phyloP scores from a whole-genome alignment of 768 basidiomycete genomes.

The Lentinula lateritia region DNA sequence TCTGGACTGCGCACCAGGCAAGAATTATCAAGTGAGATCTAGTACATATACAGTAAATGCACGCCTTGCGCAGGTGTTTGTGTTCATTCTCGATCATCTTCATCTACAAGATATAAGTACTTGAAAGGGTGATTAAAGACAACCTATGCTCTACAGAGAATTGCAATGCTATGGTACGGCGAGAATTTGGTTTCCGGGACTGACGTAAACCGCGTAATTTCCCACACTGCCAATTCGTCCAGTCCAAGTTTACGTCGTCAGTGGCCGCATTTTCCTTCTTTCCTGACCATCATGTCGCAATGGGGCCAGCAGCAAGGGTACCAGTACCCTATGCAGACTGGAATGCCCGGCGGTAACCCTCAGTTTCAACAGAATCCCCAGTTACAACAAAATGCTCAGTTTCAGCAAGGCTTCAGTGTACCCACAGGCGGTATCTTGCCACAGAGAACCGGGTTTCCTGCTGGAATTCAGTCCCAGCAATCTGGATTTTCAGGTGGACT shows the following conservation, averaged over 20 bases:
- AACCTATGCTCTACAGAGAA: not conserved
- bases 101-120: no score
- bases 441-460: conserved; percentile 59
- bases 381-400: conserved; percentile 14
- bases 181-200: not conserved
- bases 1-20: no score
- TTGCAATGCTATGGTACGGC: not conserved
- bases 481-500: not conserved
- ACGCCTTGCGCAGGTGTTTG: no score
- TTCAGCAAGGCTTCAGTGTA: conserved; percentile 20
- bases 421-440: conserved; percentile 41
- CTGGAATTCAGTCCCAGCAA: conserved; percentile 12
- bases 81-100: no score
- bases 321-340: conserved; percentile 74
- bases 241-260: conserved; percentile 1
- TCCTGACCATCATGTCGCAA: conserved; percentile 58
- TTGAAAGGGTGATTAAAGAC: no score
- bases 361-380: conserved; percentile 27
- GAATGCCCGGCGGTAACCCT: conserved; percentile 40
- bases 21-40: no score
- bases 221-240: not conserved
- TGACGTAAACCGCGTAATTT: conserved; percentile 3
- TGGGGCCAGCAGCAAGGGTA: conserved; percentile 68
- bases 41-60: no score
- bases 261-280: conserved; percentile 7